Percentiles rank a stretch among this genome's conserved stretches.
phyloP scores from a whole-genome alignment of 805 yeast genomes.

The Candida loeiensis region DNA sequence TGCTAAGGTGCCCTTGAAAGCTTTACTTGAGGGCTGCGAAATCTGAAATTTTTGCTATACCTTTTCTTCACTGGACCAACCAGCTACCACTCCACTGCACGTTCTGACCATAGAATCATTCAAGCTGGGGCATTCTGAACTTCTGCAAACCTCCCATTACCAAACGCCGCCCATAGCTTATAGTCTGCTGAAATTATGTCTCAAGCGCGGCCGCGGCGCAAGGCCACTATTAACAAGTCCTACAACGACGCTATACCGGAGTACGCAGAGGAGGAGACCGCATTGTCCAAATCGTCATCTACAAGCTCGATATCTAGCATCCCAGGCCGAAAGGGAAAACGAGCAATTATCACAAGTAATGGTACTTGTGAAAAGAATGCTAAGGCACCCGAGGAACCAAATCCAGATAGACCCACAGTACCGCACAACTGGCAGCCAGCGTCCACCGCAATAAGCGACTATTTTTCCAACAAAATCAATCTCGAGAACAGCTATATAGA shows the following conservation, averaged over 20 bases:
- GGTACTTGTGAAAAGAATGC: not conserved
- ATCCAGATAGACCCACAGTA: constrained; percentile 11
- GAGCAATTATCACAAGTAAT: too few species aligned
- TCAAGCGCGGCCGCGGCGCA: constrained; percentile 32
- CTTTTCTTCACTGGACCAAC: too few species aligned
- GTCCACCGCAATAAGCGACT: constrained; percentile 27
- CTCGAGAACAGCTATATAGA: constrained; percentile 42
- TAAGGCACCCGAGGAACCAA: not conserved
- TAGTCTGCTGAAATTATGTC: too few species aligned
- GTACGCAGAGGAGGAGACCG: constrained; percentile 20
- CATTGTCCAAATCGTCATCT: too few species aligned
- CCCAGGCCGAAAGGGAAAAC: not conserved
- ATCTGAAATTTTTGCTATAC: too few species aligned
- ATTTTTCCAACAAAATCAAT: constrained; percentile 43
- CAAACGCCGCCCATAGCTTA: too few species aligned
- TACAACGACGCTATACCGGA: constrained; percentile 33
- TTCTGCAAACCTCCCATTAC: too few species aligned
- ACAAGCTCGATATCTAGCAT: not conserved
- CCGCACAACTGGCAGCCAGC: constrained; percentile 54
- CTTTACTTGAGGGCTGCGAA: too few species aligned
- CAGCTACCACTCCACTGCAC: too few species aligned
- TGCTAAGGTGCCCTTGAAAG: too few species aligned
- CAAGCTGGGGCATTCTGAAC: too few species aligned
- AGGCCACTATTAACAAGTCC: constrained; percentile 35
- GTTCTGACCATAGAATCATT: too few species aligned